Evolutionary conservation across 768 basidiomycete genomes (phyloP).

Genomic region (Epithele typhae): DNA sequence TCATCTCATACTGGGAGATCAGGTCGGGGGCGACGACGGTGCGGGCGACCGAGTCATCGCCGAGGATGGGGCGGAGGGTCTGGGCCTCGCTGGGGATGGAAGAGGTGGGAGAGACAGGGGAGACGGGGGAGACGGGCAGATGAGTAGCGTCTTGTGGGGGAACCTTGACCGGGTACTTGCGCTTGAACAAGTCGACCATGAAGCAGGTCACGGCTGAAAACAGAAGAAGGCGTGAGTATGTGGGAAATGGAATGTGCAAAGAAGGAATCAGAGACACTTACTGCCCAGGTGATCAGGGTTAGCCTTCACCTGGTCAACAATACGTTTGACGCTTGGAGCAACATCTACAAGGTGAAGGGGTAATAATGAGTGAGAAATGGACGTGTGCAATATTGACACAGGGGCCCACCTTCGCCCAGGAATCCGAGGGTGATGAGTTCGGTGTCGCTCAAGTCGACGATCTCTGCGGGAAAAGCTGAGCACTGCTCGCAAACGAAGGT

Average conservation of each 20-base stretch:
- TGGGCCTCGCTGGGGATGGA: not conserved
- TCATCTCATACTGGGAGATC: slow-evolving; percentile 25
- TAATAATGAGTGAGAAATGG: slow-evolving; percentile 16
- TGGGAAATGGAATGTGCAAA: slow-evolving; percentile 21
- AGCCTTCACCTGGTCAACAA: slow-evolving; percentile 22
- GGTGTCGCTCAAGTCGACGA: slow-evolving; percentile 19
- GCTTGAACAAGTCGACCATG: slow-evolving; percentile 22
- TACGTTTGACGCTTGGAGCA: slow-evolving; percentile 9
- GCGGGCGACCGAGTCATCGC: slow-evolving; percentile 5
- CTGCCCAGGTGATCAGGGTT: slow-evolving; percentile 18
- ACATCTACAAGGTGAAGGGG: slow-evolving; percentile 22
- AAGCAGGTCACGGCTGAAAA: slow-evolving; percentile 28
- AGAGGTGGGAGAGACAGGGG: not conserved
- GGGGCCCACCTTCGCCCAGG: slow-evolving; percentile 17
- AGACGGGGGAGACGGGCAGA: not conserved
- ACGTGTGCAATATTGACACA: slow-evolving; percentile 12
- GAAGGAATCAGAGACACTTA: slow-evolving; percentile 15
- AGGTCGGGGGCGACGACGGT: slow-evolving; percentile 15
- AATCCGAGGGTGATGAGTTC: slow-evolving; percentile 16
- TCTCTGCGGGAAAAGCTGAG: slow-evolving; percentile 26
- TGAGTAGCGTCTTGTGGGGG: not conserved
- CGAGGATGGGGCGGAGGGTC: slow-evolving; percentile 1
- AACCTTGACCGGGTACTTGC: not conserved
- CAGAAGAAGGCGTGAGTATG: slow-evolving; percentile 15
- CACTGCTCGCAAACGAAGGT: slow-evolving; percentile 21